phyloP scores from a whole-genome alignment of 2,329 filamentous ascomycete genomes.

The Trichophyton mentagrophytes region DNA sequence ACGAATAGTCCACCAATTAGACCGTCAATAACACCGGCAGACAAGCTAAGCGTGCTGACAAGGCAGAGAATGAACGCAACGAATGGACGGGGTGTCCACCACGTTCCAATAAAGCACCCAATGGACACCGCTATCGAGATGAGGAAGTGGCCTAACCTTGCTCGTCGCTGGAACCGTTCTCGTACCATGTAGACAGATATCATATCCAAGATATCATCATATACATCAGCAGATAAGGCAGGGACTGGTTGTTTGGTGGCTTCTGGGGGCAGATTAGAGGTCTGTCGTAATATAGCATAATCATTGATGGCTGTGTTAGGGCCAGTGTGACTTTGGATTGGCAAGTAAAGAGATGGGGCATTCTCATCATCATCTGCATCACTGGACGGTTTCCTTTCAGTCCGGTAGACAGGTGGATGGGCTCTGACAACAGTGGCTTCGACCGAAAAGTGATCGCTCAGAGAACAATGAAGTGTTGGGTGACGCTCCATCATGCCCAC shows the following conservation, averaged over 20 bases:
- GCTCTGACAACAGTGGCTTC: conserved; percentile 57
- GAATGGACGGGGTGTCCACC: conserved; percentile 68
- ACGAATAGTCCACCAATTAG: conserved; percentile 81
- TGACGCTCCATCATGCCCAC: conserved; percentile 76
- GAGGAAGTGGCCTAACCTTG: conserved; percentile 63
- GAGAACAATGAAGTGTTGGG: conserved; percentile 65
- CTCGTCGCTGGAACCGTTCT: conserved; percentile 57
- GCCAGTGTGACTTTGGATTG: conserved; percentile 12
- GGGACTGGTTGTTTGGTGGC: conserved; percentile 2
- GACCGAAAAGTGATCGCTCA: conserved; percentile 92
- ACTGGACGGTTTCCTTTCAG: not conserved
- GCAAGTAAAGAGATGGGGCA: conserved; percentile 9
- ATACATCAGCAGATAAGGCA: conserved; percentile 31
- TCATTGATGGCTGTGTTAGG: not conserved
- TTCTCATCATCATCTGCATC: conserved; percentile 11
- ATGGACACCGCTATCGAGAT: conserved; percentile 53
- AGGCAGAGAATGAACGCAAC: conserved; percentile 71
- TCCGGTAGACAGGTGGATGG: not conserved
- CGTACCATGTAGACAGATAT: conserved; percentile 56
- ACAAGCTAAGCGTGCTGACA: conserved; percentile 62
- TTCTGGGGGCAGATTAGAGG: not conserved
- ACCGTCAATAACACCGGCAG: conserved; percentile 67
- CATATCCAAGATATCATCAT: conserved; percentile 61
- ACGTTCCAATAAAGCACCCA: conserved; percentile 66
- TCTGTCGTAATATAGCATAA: not conserved